Evolutionary conservation across 345 rosid genomes (phyloP).

Genomic region (Triadica sebifera): DNA sequence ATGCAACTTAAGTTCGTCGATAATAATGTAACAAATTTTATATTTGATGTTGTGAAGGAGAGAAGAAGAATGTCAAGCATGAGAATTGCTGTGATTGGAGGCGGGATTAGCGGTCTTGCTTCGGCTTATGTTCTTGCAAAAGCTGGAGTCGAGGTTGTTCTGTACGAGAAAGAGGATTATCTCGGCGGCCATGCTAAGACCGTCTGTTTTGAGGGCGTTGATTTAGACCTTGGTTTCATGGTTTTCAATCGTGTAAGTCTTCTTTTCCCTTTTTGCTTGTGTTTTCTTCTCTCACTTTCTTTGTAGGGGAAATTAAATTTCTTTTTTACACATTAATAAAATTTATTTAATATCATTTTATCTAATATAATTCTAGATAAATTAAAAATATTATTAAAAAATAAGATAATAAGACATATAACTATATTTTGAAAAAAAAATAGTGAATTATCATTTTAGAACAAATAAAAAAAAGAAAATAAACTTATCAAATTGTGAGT

Average conservation of each 20-base stretch:
- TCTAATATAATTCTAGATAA: too few species aligned
- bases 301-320: too few species aligned
- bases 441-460: too few species aligned
- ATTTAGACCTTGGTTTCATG: constrained; percentile 72
- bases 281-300: not conserved
- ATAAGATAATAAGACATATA: not conserved
- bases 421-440: too few species aligned
- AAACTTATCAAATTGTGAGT: too few species aligned
- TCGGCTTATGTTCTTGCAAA: constrained; percentile 53
- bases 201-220: constrained; percentile 45
- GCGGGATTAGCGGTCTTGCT: constrained; percentile 59
- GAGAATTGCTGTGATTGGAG: constrained; percentile 68
- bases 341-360: too few species aligned
- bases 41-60: not conserved
- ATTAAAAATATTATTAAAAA: not conserved
- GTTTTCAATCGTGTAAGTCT: constrained; percentile 61
- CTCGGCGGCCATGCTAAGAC: constrained; percentile 74
- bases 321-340: too few species aligned
- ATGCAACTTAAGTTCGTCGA: not conserved
- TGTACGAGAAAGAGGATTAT: constrained; percentile 57
- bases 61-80: constrained; percentile 15
- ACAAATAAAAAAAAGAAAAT: too few species aligned
- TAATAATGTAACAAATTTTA: not conserved
- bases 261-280: not conserved
- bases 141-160: constrained; percentile 45